Percentiles rank a stretch among this genome's conserved stretches.
Conservation (phyloP, 176 grass and related monocot species). For the Triticum dicoccoides region DNA sequence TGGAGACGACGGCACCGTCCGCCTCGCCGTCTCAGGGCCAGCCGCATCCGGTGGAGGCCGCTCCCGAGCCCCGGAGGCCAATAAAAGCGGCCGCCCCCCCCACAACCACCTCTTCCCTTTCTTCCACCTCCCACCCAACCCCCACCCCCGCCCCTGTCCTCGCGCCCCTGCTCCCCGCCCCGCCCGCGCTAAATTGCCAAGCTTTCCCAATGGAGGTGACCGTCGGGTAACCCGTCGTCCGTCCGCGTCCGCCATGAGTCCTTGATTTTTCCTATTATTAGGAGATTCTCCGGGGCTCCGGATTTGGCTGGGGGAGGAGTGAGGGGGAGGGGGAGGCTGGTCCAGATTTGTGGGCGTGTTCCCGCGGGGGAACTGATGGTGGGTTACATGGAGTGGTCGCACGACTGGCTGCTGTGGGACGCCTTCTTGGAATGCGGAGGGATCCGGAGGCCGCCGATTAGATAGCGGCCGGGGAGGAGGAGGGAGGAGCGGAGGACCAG, state of each 20-base stretch:
- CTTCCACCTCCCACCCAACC: neutral
- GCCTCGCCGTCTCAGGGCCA: neutral
- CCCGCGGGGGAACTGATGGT: slow-evolving; percentile 52
- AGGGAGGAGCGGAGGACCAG: slow-evolving; percentile 24
- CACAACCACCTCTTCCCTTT: slow-evolving; percentile 15
- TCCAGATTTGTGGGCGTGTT: slow-evolving; percentile 19
- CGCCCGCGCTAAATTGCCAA: neutral
- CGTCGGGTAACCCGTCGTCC: neutral
- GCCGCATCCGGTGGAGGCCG: slow-evolving; percentile 65
- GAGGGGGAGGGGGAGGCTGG: neutral
- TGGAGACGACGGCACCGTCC: slow-evolving; percentile 28
- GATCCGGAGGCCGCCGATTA: slow-evolving; percentile 78
- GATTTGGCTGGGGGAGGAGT: slow-evolving; percentile 3
- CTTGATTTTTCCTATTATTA: neutral
- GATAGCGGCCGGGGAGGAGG: slow-evolving; percentile 56
- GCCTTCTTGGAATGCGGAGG: slow-evolving; percentile 97
- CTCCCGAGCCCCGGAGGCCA: slow-evolving; percentile 16
- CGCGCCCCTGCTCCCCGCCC: neutral
- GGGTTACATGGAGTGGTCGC: slow-evolving; percentile 81
- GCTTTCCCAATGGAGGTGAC: slow-evolving; percentile 16
- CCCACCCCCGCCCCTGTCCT: slow-evolving; percentile 1
- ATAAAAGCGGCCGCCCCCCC: slow-evolving; percentile 42
- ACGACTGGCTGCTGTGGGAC: slow-evolving; percentile 82
- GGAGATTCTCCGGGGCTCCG: neutral
- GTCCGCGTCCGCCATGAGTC: too few relatives aligned